Base-by-base conservation (phyloP, 129 eudicot species). In the Helianthus annuus region DNA sequence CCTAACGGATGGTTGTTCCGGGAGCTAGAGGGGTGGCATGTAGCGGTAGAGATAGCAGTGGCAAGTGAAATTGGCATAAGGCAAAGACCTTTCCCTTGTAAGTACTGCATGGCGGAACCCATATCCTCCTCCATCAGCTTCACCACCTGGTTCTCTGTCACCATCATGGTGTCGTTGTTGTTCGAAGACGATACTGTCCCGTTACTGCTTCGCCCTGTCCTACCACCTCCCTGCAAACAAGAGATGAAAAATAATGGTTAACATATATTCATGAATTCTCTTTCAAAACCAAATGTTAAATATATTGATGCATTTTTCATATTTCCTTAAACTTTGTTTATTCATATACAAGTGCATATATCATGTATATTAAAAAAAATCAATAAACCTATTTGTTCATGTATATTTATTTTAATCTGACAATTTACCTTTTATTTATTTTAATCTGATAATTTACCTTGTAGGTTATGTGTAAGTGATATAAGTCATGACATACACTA, bases 11-110 rank as follows among this genome's bases (percentile, higher is more conserved):
- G 69, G 82, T 71, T 78, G 72, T 69, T 78, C 70, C 82, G 67
- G 49, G 89, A 72, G 27, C 94, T 74, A 72, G 78, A 70, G 48
- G 88, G 73, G 75, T 79, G 81, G 15, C 89, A 82, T 17, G 96
- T 87, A 64, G 89, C 84, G 34, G 92, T 80, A 64, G 98, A 93
- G 74, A 93, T 93, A 53, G 98, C 96, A 42, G 96, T 87, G 52
- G 98, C 98, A 6, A 93, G 83, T 6, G 98, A 93, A 17, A 93
- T 93, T 10, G 98, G 98, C 98, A 93, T 93, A 24, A 93, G 92
- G 69, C 98, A 93, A 4, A 93, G 90, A 17, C 98, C 98, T 66
- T 93, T 93, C 4, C 98, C 96, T 68, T 93, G 97, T n/a, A 93
- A 70, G 63, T 93, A 93, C 57, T 93, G 98, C 96, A 89, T 89